Base-by-base conservation (phyloP, 257 asterid species). In the Paraleonurus japonicus region DNA sequence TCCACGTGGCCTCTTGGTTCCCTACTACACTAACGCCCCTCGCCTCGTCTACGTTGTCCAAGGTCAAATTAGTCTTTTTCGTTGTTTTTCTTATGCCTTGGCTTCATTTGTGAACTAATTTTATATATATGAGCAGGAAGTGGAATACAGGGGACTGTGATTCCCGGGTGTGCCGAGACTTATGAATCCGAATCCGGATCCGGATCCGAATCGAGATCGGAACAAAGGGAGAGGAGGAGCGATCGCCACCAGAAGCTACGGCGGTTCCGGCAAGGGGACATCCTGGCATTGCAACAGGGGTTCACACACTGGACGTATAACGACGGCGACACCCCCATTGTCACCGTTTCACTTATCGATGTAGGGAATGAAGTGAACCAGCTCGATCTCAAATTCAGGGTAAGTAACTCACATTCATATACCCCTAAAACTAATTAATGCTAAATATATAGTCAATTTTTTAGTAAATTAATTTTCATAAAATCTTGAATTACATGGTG, bases 121-220 rank as follows among this genome's bases (percentile, higher is more conserved):
- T 32, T 4, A 32, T 0, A 4, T 6, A 32, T 4, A 11, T 1
- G 3, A 2, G 37, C 32, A 86, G 92, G 90, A 0, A 74, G 79
- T 1, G 94, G 94, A 43, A 27, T 85, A 7, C 61, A 71, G 13
- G 94, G 94, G 28, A 33, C 62, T 0, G 87, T 87, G 0, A 55
- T 85, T 35, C 90, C 90, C 5, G 89, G 94, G 2, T 87, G 94
- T 13, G 86, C 91, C 0, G 89, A 85, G 79, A 85, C 87, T 0
- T 87, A 67, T 9, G 89, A 85, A 37, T 73, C 89, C 12, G 89
- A 85, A 37, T 73, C 89, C 1, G 78, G 67, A 7, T 48, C 74
- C 0, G 32, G 79, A 1, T 54, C 67, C 4, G 39, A 51, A 23
- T 57, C 69, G 11, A 17, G 67, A 2, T 69, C 41, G 27, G 77